These are phyloP conservation scores for Dactylonectria estremocensis DNA, from an alignment of 2,329 filamentous ascomycete species.

Conservation along the genomic window DNA sequence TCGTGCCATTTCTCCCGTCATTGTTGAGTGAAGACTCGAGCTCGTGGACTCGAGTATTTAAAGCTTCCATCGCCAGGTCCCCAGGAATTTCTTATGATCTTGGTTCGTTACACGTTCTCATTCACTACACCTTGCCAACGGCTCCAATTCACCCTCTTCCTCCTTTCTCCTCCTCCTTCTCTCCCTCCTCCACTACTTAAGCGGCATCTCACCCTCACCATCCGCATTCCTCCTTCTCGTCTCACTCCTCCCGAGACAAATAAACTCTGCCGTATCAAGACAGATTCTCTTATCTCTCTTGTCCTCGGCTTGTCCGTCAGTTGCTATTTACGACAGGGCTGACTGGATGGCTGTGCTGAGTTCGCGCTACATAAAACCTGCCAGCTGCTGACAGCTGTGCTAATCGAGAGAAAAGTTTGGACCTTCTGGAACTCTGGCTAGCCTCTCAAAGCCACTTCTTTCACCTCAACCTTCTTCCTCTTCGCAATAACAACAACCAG, in stretches of 20 bases:
- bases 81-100: conserved; percentile 32
- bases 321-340: conserved; percentile 51
- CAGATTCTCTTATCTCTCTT: conserved; percentile 48
- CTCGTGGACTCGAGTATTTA: conserved; percentile 44
- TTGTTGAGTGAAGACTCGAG: conserved; percentile 41
- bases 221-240: conserved; percentile 20
- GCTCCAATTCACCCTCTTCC: conserved; percentile 24
- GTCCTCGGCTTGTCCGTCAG: conserved; percentile 38
- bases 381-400: conserved; percentile 44
- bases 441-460: conserved; percentile 32
- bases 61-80: conserved; percentile 49
- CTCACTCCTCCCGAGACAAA: conserved; percentile 26
- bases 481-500: conserved; percentile 29
- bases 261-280: conserved; percentile 45
- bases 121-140: conserved; percentile 33
- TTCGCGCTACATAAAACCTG: conserved; percentile 43
- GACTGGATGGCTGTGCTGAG: conserved; percentile 51
- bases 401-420: conserved; percentile 47
- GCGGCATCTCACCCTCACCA: conserved; percentile 35
- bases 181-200: conserved; percentile 30
- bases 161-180: neutral
- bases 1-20: conserved; percentile 42
- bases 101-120: conserved; percentile 43
- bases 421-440: conserved; percentile 30
- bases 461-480: conserved; percentile 28